Conservation (phyloP, 2,329 filamentous ascomycete genomes). For the Elsinoe necatrix region DNA sequence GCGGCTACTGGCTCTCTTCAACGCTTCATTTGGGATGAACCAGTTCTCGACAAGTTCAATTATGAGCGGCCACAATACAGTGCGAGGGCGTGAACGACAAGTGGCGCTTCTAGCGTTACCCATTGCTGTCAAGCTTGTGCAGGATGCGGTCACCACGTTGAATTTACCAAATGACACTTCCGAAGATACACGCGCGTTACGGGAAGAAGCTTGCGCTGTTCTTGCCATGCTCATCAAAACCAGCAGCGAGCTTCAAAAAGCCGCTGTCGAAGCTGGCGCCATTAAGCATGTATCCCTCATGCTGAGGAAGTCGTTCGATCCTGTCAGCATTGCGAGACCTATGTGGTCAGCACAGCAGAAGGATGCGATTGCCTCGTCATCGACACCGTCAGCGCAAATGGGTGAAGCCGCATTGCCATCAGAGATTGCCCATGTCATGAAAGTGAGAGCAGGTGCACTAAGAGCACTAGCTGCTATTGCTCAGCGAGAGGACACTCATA, state of each 20-base stretch:
- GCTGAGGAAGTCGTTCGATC: constrained; percentile 59
- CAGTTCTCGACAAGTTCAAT: constrained; percentile 27
- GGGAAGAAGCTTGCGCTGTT: constrained; percentile 65
- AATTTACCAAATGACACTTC: constrained; percentile 24
- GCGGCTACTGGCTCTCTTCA: constrained; percentile 32
- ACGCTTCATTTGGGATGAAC: constrained; percentile 28
- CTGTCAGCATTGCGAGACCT: constrained; percentile 40
- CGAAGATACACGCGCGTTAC: constrained; percentile 41
- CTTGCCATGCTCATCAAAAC: constrained; percentile 72
- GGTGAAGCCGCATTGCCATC: constrained; percentile 55
- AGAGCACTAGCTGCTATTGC: constrained; percentile 75
- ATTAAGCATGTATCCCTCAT: constrained; percentile 55
- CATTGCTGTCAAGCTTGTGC: constrained; percentile 41
- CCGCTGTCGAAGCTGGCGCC: constrained; percentile 63
- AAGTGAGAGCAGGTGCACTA: constrained; percentile 65
- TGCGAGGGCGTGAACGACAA: constrained; percentile 34
- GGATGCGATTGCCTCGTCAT: constrained; percentile 18
- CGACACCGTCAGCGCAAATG: constrained; percentile 39
- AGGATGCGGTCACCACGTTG: constrained; percentile 25
- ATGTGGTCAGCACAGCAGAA: constrained; percentile 47
- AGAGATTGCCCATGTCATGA: constrained; percentile 59
- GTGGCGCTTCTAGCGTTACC: constrained; percentile 40
- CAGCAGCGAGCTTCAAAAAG: constrained; percentile 69
- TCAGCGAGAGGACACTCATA: constrained; percentile 71
- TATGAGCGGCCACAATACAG: constrained; percentile 25